A percentile compares a stretch with the other conserved stretches of the same genome.
Conservation (phyloP, 2,329 filamentous ascomycete genomes). For the Verruconis gallopava region DNA sequence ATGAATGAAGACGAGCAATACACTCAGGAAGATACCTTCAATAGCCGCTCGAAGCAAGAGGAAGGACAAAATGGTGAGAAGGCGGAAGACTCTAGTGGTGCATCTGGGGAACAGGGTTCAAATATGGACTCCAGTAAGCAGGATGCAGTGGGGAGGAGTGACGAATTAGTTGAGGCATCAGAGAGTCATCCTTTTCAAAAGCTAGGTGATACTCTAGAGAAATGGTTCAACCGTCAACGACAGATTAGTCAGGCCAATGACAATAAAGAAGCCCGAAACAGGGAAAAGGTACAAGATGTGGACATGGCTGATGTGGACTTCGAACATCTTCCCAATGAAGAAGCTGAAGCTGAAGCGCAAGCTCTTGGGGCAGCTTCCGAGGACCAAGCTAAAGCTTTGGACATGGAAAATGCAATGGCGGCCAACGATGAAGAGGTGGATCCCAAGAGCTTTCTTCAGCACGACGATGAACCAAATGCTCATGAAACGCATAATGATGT, state of each 20-base stretch:
- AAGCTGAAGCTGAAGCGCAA: slow-evolving; percentile 73
- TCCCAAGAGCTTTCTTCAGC: slow-evolving; percentile 6
- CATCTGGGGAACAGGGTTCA: slow-evolving; percentile 49
- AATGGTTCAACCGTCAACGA: slow-evolving; percentile 79
- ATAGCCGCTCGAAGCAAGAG: slow-evolving; percentile 44
- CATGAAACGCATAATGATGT: slow-evolving; percentile 1
- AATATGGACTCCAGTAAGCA: slow-evolving; percentile 23
- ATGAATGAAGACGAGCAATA: slow-evolving; percentile 53
- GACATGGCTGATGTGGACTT: slow-evolving; percentile 75
- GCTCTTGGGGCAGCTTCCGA: slow-evolving; percentile 79
- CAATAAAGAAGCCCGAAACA: slow-evolving; percentile 36
- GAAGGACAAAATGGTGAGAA: slow-evolving; percentile 54
- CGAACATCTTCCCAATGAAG: slow-evolving; percentile 79
- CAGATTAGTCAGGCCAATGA: slow-evolving; percentile 48
- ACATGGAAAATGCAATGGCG: slow-evolving; percentile 45
- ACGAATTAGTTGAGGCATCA: slow-evolving; percentile 18
- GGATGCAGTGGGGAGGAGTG: slow-evolving; percentile 24
- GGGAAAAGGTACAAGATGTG: slow-evolving; percentile 40
- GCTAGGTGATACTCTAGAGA: slow-evolving; percentile 80
- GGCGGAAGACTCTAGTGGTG: slow-evolving; percentile 49
- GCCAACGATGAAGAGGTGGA: slow-evolving; percentile 36
- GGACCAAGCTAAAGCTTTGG: slow-evolving; percentile 73
- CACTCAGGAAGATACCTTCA: slow-evolving; percentile 45
- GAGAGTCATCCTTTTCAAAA: slow-evolving; percentile 61
- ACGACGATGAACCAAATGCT: slow-evolving; percentile 1